Percentiles rank a stretch among this genome's conserved stretches.
Evolutionary conservation across 2,329 filamentous ascomycete genomes (phyloP).

Genomic region (Stagonosporopsis vannaccii): DNA sequence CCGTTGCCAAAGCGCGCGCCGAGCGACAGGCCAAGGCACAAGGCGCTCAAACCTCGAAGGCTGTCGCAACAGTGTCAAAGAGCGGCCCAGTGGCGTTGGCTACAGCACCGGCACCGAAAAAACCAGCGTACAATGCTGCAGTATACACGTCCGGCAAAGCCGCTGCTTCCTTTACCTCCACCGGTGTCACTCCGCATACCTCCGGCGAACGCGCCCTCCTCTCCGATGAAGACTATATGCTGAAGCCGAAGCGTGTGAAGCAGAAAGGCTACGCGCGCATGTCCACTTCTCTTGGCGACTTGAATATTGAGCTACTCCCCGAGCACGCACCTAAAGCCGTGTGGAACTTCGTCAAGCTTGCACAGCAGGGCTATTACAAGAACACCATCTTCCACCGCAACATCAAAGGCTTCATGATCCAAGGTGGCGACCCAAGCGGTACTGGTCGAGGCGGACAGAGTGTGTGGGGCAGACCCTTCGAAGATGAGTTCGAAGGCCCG

Average conservation of each 20-base stretch:
- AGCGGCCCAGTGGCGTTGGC: constrained; percentile 38
- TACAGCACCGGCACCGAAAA: constrained; percentile 41
- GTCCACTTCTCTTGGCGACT: constrained; percentile 80
- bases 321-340: constrained; percentile 92
- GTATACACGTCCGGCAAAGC: constrained; percentile 89
- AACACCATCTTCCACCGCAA: constrained; percentile 88
- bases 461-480: constrained; percentile 93
- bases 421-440: constrained; percentile 92
- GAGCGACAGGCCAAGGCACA: constrained; percentile 63
- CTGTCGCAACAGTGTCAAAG: constrained; percentile 28
- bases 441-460: constrained; percentile 89
- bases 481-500: constrained; percentile 91
- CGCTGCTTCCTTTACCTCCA: constrained; percentile 94
- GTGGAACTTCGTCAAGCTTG: constrained; percentile 93
- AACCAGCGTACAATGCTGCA: constrained; percentile 76
- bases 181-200: constrained; percentile 90
- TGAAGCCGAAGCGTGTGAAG: constrained; percentile 88
- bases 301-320: constrained; percentile 89
- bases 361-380: constrained; percentile 89
- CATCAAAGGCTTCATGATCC: constrained; percentile 96
- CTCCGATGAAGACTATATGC: constrained; percentile 95
- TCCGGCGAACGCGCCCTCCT: constrained; percentile 85
- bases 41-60: constrained; percentile 26
- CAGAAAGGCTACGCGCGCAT: constrained; percentile 91
- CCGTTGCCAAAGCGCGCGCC: constrained; percentile 86